Base-by-base conservation (phyloP, 2,329 filamentous ascomycete species). In the Penicillium digitatum region DNA sequence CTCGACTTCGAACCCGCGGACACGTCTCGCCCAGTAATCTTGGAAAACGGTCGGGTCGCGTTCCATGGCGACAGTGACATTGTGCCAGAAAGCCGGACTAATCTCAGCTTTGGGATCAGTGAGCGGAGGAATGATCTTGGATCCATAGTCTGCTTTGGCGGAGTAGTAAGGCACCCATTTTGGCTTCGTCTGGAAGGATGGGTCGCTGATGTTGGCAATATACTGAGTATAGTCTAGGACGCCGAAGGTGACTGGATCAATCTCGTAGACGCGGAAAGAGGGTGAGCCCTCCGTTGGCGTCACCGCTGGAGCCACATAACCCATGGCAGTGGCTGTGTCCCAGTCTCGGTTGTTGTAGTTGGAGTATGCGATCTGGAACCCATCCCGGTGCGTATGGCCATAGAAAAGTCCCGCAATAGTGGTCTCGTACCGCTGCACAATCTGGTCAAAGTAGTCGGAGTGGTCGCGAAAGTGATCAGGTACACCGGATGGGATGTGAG, bases 31-130 rank as follows among this genome's bases (percentile, higher is more conserved):
- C 46, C 77, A 74, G 64, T 78, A 85, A 3, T 67, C 70, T 16
- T 76, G 69, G 60, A 84, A 84, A 1, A 74, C 66, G 0, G 63
- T 56, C 2, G 74, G 59, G 52, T 82, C 67, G 5, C 55, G 60
- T 56, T 81, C 77, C 46, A 85, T 77, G 3, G 71, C 65, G 1
- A 70, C 70, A 1, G 82, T 84, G 20, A 84, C 72, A 59, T 81
- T 78, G 65, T 84, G 82, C 82, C 82, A 85, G 67, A 84, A 84
- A 1, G 77, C 78, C 0, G 82, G 78, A 1, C 79, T 81, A 32
- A 86, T 75, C 59, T 85, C 76, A 6, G 66, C 64, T 0, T 59
- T 47, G 0, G 67, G 69, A 4, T 73, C 72, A 10, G 67, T 68
- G 18, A 78, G 59, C 1, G 78, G 74, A 35, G 79, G 76, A 29